phyloP scores from a whole-genome alignment of 805 yeast genomes.

The Ascoidea tarda region DNA sequence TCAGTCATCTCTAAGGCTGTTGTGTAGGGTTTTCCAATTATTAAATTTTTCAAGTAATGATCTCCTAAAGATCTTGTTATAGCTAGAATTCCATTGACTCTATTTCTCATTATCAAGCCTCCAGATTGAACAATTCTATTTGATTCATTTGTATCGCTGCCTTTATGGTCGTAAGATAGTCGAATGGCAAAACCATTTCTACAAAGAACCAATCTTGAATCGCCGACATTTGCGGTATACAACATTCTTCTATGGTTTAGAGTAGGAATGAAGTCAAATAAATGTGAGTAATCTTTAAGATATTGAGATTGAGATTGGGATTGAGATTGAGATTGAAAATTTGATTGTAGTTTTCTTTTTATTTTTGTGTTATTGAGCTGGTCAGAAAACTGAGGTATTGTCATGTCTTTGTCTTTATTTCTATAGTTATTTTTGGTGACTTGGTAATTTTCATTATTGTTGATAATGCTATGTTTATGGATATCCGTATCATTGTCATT shows the following conservation, averaged over 20 bases:
- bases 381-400: background rate
- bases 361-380: background rate
- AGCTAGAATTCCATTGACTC: conserved; percentile 93
- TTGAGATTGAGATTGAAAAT: background rate
- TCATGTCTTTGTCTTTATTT: too few relatives aligned
- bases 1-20: conserved; percentile 64
- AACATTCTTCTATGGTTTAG: conserved; percentile 52
- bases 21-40: conserved; percentile 84
- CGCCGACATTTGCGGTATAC: conserved; percentile 93
- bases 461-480: background rate
- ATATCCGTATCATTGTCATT: conserved; percentile 2
- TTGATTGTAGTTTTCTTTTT: background rate
- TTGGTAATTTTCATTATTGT: conserved; percentile 5
- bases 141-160: conserved; percentile 66
- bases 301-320: too few relatives aligned
- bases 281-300: background rate
- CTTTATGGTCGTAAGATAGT: conserved; percentile 87
- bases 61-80: conserved; percentile 92
- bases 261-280: conserved; percentile 32
- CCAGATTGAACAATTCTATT: conserved; percentile 66
- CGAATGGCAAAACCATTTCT: conserved; percentile 66
- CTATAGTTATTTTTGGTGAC: conserved; percentile 3
- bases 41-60: conserved; percentile 78
- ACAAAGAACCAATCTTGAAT: conserved; percentile 68
- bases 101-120: conserved; percentile 75